These are phyloP conservation scores for Cyclotella choctawhatcheeana DNA, from an alignment of 108 stramenopile genomes.

Conservation along the genomic window DNA sequence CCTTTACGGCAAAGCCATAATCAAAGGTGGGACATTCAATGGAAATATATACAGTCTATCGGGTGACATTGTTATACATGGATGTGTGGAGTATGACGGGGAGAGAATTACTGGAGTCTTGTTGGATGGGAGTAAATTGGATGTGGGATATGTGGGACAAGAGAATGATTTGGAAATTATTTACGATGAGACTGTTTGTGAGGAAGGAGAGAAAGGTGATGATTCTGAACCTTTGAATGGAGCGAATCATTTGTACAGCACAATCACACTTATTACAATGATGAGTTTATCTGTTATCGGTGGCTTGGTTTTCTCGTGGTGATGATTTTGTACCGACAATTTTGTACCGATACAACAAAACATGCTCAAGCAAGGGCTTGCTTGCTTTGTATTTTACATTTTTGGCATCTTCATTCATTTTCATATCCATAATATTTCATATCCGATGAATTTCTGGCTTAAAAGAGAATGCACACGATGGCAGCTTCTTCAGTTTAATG, in stretches of 20 bases:
- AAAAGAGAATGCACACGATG: no score
- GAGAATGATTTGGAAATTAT: slow-evolving; percentile 14
- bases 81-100: slow-evolving; percentile 27
- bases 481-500: no score
- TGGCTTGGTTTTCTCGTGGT: no score
- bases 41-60: slow-evolving; percentile 22
- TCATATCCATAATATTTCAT: no score
- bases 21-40: slow-evolving; percentile 25
- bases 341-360: no score
- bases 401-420: no score
- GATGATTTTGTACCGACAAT: no score
- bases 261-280: background rate
- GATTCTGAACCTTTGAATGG: background rate
- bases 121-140: slow-evolving; percentile 24
- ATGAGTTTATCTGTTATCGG: background rate
- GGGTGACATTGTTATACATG: slow-evolving; percentile 30
- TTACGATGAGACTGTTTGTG: slow-evolving; percentile 18
- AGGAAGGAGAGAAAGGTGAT: background rate
- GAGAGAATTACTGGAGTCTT: slow-evolving; percentile 28
- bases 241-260: background rate
- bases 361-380: no score
- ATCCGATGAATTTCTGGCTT: no score
- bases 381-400: no score
- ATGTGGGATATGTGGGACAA: slow-evolving; percentile 23
- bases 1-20: slow-evolving; percentile 20